Evolutionary conservation across 2,329 filamentous ascomycete species (phyloP).

Genomic region (Neonectria ditissima): DNA sequence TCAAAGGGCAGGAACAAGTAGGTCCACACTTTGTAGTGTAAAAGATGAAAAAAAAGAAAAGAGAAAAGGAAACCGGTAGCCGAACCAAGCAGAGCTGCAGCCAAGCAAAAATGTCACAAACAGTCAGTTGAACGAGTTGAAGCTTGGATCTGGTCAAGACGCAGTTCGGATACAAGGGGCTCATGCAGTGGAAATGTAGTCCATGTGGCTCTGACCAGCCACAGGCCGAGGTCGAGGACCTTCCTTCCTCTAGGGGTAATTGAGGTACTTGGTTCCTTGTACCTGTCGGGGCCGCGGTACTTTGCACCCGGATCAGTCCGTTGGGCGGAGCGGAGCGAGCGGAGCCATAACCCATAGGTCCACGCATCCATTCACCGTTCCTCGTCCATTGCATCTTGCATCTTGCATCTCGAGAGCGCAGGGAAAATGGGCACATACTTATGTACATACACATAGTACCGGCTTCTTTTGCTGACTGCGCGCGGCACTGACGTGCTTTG

Average conservation of each 20-base stretch:
- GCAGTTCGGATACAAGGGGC: slow-evolving; percentile 15
- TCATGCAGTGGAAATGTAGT: slow-evolving; percentile 9
- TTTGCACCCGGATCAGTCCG: slow-evolving; percentile 20
- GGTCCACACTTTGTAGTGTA: no score
- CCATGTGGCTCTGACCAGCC: slow-evolving; percentile 10
- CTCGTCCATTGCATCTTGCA: slow-evolving; percentile 6
- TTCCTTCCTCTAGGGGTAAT: slow-evolving; percentile 29
- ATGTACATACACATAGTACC: neutral
- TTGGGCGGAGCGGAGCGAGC: slow-evolving; percentile 15
- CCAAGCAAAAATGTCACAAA: neutral
- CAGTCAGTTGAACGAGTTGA: neutral
- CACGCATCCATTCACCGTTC: slow-evolving; percentile 8
- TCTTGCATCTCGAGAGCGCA: slow-evolving; percentile 1
- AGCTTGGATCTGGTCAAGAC: neutral
- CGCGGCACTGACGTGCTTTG: neutral
- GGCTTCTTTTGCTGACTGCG: slow-evolving; percentile 1
- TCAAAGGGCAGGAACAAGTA: neutral
- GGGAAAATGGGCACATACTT: neutral
- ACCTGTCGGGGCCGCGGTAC: neutral
- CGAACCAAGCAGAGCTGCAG: slow-evolving; percentile 4
- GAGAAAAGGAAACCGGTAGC: neutral
- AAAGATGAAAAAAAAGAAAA: no score
- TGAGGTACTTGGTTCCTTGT: slow-evolving; percentile 8
- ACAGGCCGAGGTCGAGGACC: slow-evolving; percentile 20
- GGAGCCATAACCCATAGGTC: neutral